Conservation (phyloP, 257 asterid genomes). For the Parsonsia alboflavescens region DNA sequence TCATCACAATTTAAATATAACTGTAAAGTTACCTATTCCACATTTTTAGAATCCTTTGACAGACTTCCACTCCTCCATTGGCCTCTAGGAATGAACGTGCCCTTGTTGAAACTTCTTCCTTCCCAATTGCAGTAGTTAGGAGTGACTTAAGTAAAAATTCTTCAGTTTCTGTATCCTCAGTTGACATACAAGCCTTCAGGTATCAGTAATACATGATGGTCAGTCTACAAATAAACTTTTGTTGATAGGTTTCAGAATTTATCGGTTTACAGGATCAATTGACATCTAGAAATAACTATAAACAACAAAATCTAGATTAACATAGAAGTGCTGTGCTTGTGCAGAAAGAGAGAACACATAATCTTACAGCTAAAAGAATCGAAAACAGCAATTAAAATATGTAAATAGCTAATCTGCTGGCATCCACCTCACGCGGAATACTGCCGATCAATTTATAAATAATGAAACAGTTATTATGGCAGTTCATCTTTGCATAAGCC, state of each 20-base stretch:
- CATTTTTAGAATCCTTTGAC: constrained; percentile 45
- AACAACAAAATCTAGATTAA: constrained; percentile 6
- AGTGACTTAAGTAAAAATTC: constrained; percentile 51
- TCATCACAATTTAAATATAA: background rate
- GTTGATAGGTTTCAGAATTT: background rate
- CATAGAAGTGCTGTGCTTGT: background rate
- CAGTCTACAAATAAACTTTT: constrained; percentile 4
- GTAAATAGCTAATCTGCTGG: background rate
- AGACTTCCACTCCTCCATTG: constrained; percentile 51
- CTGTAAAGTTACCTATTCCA: constrained; percentile 52
- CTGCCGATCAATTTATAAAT: background rate
- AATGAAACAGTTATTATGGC: background rate
- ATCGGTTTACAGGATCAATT: background rate
- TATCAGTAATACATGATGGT: constrained; percentile 6
- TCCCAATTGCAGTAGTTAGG: constrained; percentile 42
- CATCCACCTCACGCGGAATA: background rate
- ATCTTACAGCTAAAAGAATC: too few species aligned
- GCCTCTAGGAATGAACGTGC: constrained; percentile 64
- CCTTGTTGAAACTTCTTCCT: constrained; percentile 44
- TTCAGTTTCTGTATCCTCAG: constrained; percentile 37
- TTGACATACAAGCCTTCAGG: constrained; percentile 49
- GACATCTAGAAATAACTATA: background rate
- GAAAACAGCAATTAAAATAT: too few species aligned
- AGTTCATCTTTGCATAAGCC: background rate
- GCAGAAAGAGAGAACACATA: too few species aligned